Evolutionary conservation across 2,329 filamentous ascomycete genomes (phyloP).

Genomic region (Cladophialophora yegresii): DNA sequence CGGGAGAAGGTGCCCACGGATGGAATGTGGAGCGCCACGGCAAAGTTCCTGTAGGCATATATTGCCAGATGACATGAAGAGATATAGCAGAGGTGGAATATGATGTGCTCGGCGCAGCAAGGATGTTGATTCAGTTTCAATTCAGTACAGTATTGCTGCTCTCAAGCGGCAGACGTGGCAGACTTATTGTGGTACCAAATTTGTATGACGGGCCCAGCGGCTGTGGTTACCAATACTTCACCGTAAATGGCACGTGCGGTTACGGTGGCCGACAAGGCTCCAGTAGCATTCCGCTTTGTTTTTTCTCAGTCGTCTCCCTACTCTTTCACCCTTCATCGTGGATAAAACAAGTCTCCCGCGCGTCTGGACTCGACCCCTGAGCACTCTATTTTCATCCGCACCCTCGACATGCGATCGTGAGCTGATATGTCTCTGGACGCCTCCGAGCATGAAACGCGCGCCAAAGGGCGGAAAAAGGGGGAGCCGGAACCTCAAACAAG

Average conservation of each 20-base stretch:
- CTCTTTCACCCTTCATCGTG: not conserved
- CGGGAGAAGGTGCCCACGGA: constrained; percentile 18
- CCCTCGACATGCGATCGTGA: too few relatives aligned
- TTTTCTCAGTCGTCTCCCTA: too few relatives aligned
- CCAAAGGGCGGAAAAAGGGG: constrained; percentile 4
- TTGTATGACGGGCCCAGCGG: too few relatives aligned
- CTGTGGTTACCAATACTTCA: not conserved
- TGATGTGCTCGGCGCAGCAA: constrained; percentile 2
- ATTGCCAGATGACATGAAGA: constrained; percentile 11
- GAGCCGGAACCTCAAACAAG: constrained; percentile 10
- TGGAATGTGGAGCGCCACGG: constrained; percentile 14
- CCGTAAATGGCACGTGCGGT: not conserved
- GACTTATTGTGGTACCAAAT: constrained; percentile 7
- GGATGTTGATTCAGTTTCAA: not conserved
- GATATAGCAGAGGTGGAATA: constrained; percentile 9
- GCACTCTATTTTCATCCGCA: not conserved
- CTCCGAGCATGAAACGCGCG: constrained; percentile 3
- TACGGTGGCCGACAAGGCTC: not conserved
- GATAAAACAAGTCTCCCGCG: not conserved
- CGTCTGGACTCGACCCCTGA: not conserved
- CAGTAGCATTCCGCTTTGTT: not conserved
- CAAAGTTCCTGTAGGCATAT: constrained; percentile 10
- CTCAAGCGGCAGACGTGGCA: not conserved
- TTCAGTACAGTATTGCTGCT: too few relatives aligned
- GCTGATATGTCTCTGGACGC: not conserved